Conservation (phyloP, 164 flowering plant genomes). For the Chloranthus sessilifolius region DNA sequence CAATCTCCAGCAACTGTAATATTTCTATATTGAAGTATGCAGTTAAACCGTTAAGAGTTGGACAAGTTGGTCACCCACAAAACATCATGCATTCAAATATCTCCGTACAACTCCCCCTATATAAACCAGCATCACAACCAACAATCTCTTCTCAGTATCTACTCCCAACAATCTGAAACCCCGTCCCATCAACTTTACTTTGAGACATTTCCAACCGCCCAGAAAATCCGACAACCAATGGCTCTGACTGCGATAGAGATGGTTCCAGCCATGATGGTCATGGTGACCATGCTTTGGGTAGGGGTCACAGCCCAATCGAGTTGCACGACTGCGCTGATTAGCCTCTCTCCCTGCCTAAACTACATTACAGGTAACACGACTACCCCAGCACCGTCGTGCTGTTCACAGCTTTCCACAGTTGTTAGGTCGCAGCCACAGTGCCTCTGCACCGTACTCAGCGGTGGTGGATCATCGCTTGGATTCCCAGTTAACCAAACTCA, state of each 20-base stretch:
- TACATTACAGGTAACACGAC: conserved; percentile 46
- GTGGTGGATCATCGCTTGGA: conserved; percentile 27
- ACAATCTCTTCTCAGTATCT: too few relatives aligned
- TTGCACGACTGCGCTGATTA: conserved; percentile 51
- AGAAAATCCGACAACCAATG: too few relatives aligned
- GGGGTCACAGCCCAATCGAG: conserved; percentile 50
- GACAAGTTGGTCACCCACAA: too few relatives aligned
- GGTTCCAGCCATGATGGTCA: conserved; percentile 21
- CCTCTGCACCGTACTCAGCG: conserved; percentile 37
- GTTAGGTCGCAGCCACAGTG: conserved; percentile 39
- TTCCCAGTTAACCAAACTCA: conserved; percentile 41
- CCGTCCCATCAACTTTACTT: too few relatives aligned
- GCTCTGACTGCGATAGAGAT: conserved; percentile 16
- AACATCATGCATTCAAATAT: too few relatives aligned
- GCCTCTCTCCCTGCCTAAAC: conserved; percentile 66
- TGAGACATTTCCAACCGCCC: too few relatives aligned
- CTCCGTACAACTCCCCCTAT: too few relatives aligned
- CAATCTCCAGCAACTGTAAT: too few relatives aligned
- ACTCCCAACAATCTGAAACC: too few relatives aligned
- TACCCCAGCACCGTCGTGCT: conserved; percentile 42
- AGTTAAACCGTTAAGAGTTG: too few relatives aligned
- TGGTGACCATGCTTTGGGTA: conserved; percentile 29
- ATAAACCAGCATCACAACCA: too few relatives aligned
- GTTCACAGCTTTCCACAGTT: conserved; percentile 34
- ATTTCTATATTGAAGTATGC: too few relatives aligned